phyloP scores from a whole-genome alignment of 208 protist species.

The Leishmania arabica region DNA sequence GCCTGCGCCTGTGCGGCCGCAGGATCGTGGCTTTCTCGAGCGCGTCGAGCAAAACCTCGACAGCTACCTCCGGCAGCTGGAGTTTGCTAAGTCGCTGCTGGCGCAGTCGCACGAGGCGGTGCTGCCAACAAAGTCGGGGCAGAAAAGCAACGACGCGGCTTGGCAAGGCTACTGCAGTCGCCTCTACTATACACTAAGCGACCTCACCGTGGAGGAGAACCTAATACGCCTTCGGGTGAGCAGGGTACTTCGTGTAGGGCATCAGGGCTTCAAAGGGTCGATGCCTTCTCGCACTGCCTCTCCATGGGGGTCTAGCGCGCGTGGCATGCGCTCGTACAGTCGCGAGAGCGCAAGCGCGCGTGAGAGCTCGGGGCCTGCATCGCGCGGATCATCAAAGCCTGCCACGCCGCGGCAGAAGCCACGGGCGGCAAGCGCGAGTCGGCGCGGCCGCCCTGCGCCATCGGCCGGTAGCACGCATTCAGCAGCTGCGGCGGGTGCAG shows the following conservation, averaged over 20 bases:
- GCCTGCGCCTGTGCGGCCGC: constrained; percentile 31
- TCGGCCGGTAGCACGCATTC: not conserved
- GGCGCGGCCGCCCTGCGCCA: not conserved
- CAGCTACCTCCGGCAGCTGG: constrained; percentile 22
- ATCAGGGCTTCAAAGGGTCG: constrained; percentile 1
- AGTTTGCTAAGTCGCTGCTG: constrained; percentile 30
- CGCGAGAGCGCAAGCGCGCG: not conserved
- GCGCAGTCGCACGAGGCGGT: constrained; percentile 12
- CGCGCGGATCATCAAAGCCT: constrained; percentile 2
- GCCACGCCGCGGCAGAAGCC: not conserved
- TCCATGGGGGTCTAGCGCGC: not conserved
- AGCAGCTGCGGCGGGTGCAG: not conserved
- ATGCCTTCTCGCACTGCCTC: constrained; percentile 12
- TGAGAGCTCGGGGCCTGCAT: not conserved
- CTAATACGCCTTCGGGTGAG: constrained; percentile 26
- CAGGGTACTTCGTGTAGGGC: constrained; percentile 9
- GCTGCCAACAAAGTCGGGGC: constrained; percentile 8
- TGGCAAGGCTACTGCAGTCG: constrained; percentile 38
- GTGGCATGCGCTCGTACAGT: not conserved
- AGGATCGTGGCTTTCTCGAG: constrained; percentile 39
- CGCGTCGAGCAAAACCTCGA: constrained; percentile 14
- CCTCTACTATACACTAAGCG: constrained; percentile 21
- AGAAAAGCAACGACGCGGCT: constrained; percentile 11
- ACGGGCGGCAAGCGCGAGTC: not conserved
- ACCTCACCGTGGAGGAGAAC: constrained; percentile 22